Evolutionary conservation across 2,329 filamentous ascomycete genomes (phyloP), one percentile per base, ranked within the genome.

Genomic region (Ophiocordyceps camponoti-rufipedis): DNA sequence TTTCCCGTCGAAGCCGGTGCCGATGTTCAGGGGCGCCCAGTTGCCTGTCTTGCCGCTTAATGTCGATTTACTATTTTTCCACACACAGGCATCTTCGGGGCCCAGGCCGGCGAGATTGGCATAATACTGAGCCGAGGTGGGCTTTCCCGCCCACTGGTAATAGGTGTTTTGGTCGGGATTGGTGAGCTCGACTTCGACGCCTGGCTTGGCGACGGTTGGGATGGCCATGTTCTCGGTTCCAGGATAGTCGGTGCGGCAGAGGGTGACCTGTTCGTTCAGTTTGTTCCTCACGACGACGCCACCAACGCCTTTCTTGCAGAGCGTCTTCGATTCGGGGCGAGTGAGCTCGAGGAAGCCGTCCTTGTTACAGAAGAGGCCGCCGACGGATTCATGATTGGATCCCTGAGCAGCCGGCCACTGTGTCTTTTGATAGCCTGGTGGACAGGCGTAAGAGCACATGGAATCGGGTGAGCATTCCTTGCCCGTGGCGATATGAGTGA

Each of bases 221-320:
- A 96, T 74, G 46, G 83, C 85, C 78, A 94, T 89, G 55, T 72
- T 72, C 69, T 98, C 91, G 48, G 79, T 87, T 58, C 87, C 89
- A 50, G 91, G 91, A 66, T 98, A 98, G 62, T 95, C 87, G 52
- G 91, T 96, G 62, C 86, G 86, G 77, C 91, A 98, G 54, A 94
- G 74, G 41, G 82, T 74, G 28, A 85, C 81, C 41, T 73, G 65
- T 35, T 74, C 58, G 44, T 63, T 57, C 32, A 95, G 71, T 46
- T 80, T 77, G 72, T 94, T 98, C 62, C 80, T 59, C 48, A 94
- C 75, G 48, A 70, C 69, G 52, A 95, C 75, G 52, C 80, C 75
- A 39, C 78, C 77, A 44, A 74, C 72, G 50, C 88, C 87, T 31
- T 65, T 54, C 56, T 82, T 77, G 65, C 91, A 98, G 32, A 98